Evolutionary conservation across 2,329 filamentous ascomycete species (phyloP).

Genomic region (Aureobasidium subglaciale): DNA sequence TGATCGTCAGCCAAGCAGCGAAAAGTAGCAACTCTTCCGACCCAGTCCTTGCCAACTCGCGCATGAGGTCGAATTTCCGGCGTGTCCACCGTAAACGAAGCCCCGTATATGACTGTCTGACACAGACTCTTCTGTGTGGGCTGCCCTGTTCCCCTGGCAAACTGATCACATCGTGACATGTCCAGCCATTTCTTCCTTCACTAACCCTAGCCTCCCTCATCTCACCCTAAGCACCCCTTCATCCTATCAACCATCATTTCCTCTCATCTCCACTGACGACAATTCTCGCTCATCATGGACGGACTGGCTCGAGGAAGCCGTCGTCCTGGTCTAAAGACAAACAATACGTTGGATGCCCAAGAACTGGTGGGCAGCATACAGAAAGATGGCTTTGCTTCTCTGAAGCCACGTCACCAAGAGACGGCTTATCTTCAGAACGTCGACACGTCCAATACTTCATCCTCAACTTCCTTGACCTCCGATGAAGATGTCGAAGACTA

Average conservation of each 20-base stretch:
- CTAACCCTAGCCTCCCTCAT: not conserved
- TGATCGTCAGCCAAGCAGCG: conserved; percentile 2
- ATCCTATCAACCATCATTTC: not conserved
- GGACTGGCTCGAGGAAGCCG: not conserved
- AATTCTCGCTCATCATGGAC: not conserved
- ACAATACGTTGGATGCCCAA: conserved; percentile 21
- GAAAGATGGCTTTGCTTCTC: conserved; percentile 19
- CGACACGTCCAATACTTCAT: not conserved
- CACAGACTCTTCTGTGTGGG: not conserved
- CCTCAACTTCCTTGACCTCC: conserved; percentile 11
- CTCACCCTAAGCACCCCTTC: not conserved
- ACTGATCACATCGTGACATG: not conserved
- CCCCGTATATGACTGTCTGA: not conserved
- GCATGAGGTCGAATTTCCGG: not conserved
- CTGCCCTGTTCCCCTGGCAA: not conserved
- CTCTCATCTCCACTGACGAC: not conserved
- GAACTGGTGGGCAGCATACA: conserved; percentile 21
- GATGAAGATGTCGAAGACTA: conserved; percentile 37
- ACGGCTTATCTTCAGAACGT: not conserved
- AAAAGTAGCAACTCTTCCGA: not conserved
- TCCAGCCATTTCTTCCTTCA: not conserved
- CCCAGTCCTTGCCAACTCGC: not conserved
- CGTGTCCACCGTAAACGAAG: not conserved
- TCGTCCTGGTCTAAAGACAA: conserved; percentile 18
- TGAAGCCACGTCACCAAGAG: conserved; percentile 15